phyloP scores from a whole-genome alignment of 2,329 filamentous ascomycete species.

The Raffaelea arxii region DNA sequence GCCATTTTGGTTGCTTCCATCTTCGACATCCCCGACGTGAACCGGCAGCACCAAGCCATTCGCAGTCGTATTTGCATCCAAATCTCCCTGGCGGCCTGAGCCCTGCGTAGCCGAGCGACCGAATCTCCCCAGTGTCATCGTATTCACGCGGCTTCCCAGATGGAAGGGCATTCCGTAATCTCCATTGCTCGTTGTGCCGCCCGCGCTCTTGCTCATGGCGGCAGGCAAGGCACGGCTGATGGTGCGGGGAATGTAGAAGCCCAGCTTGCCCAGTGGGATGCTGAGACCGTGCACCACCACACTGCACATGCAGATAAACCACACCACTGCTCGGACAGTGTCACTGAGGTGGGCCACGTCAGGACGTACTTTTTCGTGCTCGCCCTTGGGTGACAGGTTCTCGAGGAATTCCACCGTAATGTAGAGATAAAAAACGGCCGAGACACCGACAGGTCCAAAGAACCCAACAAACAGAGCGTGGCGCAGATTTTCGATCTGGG shows the following conservation, averaged over 20 bases:
- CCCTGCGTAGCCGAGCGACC: background rate
- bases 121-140: conserved; percentile 15
- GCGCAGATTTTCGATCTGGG: conserved; percentile 62
- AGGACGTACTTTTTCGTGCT: conserved; percentile 47
- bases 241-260: conserved; percentile 52
- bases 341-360: conserved; percentile 61
- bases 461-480: conserved; percentile 85
- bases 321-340: conserved; percentile 62
- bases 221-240: conserved; percentile 37
- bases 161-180: conserved; percentile 14
- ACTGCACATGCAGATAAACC: conserved; percentile 78
- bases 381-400: conserved; percentile 51
- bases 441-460: conserved; percentile 89
- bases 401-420: conserved; percentile 66
- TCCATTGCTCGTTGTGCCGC: conserved; percentile 8
- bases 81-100: too few species aligned
- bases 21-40: background rate
- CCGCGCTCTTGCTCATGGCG: background rate
- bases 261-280: conserved; percentile 65
- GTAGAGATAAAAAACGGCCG: conserved; percentile 84
- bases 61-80: too few species aligned
- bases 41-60: too few species aligned
- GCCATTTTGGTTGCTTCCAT: background rate
- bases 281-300: conserved; percentile 78
- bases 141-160: conserved; percentile 20